These are phyloP conservation scores for Phytophthora boehmeriae DNA, from an alignment of 352 stramenopile genomes.

Conservation along the genomic window DNA sequence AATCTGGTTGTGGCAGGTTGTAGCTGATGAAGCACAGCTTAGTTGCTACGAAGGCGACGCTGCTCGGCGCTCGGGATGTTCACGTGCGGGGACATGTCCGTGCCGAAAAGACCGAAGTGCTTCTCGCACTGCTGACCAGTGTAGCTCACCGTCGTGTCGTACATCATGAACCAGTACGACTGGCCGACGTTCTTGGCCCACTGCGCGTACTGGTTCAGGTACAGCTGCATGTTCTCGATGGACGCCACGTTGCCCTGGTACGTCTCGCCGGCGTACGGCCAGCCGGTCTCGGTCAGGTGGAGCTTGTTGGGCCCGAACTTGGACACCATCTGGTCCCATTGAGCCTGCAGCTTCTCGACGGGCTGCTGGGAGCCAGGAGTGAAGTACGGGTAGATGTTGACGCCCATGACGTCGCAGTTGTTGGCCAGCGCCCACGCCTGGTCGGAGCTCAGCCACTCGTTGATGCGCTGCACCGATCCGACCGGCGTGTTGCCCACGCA, in stretches of 20 bases:
- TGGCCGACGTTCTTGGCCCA: conserved; percentile 24
- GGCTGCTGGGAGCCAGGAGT: conserved; percentile 35
- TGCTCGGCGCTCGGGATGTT: conserved; percentile 24
- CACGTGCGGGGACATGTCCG: conserved; percentile 48
- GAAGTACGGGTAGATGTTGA: conserved; percentile 53
- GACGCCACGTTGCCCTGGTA: conserved; percentile 44
- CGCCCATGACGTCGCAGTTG: conserved; percentile 41
- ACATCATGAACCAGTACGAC: conserved; percentile 73
- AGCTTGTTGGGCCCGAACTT: conserved; percentile 47
- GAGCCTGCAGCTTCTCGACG: conserved; percentile 53
- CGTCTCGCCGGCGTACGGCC: conserved; percentile 43
- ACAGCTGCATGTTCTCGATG: conserved; percentile 41
- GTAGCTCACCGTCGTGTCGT: conserved; percentile 55
- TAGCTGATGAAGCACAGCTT: no score
- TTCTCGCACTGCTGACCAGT: conserved; percentile 51
- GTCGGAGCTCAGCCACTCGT: conserved; percentile 53
- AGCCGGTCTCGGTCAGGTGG: conserved; percentile 61
- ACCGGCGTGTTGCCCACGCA: conserved; percentile 58
- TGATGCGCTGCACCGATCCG: conserved; percentile 68
- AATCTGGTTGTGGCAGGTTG: no score
- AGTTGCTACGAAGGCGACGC: no score
- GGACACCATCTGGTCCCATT: conserved; percentile 46
- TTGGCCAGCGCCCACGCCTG: conserved; percentile 40
- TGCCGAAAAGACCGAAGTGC: conserved; percentile 57
- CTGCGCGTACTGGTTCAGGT: conserved; percentile 48